Percentiles rank a stretch among this genome's conserved stretches.
These are phyloP conservation scores for Infundibulicybe gibba DNA, from an alignment of 768 basidiomycete genomes.

Conservation along the genomic window DNA sequence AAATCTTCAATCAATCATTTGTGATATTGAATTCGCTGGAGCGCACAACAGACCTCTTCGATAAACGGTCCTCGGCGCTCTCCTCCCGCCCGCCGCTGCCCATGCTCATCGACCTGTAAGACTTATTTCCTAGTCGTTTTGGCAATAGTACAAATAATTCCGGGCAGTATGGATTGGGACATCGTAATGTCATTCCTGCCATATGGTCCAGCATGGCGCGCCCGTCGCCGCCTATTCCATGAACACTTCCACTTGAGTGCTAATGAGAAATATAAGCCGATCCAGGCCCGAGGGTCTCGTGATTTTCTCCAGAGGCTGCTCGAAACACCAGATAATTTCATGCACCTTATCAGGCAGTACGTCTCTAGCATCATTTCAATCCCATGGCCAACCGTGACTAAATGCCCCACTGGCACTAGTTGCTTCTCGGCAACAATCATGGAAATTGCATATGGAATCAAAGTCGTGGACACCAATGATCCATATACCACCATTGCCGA, in stretches of 20 bases:
- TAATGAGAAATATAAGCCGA: constrained; percentile 12
- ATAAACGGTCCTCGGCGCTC: constrained; percentile 9
- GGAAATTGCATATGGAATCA: constrained; percentile 5
- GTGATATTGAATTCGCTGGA: constrained; percentile 12
- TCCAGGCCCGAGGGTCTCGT: constrained; percentile 19
- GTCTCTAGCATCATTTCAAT: background rate
- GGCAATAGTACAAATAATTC: background rate
- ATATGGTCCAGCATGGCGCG: constrained; percentile 25
- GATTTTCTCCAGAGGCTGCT: constrained; percentile 13
- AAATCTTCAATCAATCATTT: constrained; percentile 7
- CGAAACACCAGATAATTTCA: constrained; percentile 10
- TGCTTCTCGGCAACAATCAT: background rate
- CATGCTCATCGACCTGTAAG: background rate
- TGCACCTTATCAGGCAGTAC: constrained; percentile 7
- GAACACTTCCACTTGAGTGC: constrained; percentile 18
- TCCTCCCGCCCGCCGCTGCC: constrained; percentile 7
- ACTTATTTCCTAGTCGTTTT: too few relatives aligned
- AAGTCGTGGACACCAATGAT: constrained; percentile 2
- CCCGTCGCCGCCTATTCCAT: constrained; percentile 22
- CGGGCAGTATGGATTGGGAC: constrained; percentile 27
- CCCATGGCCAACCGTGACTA: background rate
- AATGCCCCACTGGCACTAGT: background rate
- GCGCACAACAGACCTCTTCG: constrained; percentile 9
- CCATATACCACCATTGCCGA: constrained; percentile 3
- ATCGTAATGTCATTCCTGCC: constrained; percentile 22